phyloP scores from a whole-genome alignment of 768 basidiomycete species.

The Macrolepiota dolichaula region DNA sequence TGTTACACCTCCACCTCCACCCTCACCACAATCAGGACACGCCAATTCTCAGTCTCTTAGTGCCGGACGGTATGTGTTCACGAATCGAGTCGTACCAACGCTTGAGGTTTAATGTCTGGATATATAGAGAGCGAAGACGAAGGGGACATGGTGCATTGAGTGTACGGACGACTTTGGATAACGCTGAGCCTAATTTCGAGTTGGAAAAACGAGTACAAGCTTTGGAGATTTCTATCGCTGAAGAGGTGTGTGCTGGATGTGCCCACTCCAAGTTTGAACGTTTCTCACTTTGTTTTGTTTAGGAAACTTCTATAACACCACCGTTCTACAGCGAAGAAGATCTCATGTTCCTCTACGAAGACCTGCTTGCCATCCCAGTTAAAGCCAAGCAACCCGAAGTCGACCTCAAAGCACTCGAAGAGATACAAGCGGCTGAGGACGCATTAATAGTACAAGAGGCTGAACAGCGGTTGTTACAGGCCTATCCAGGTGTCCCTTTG shows the following conservation, averaged over 20 bases:
- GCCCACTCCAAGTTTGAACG: too few species aligned
- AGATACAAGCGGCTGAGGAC: conserved; percentile 7
- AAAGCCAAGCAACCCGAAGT: conserved; percentile 7
- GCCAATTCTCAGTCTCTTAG: background rate
- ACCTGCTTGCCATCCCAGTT: conserved; percentile 13
- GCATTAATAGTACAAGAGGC: background rate
- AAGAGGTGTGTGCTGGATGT: conserved; percentile 9
- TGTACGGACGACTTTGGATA: background rate
- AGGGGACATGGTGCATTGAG: background rate
- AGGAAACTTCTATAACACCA: conserved; percentile 12
- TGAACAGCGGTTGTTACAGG: conserved; percentile 1
- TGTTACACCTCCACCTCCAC: background rate
- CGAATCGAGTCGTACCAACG: too few species aligned
- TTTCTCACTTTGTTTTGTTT: too few species aligned
- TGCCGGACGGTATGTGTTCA: background rate
- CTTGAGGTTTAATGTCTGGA: background rate
- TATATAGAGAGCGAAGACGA: background rate
- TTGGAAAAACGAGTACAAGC: conserved; percentile 14
- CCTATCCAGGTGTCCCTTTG: background rate
- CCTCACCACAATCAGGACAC: background rate
- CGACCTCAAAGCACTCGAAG: conserved; percentile 8
- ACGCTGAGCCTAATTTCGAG: background rate
- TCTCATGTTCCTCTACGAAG: conserved; percentile 15
- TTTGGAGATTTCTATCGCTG: conserved; percentile 8
- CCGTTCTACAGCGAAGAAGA: conserved; percentile 13